Percentiles rank a stretch among this genome's conserved stretches.
These are phyloP conservation scores for Aureobasidium sp. DNA, from an alignment of 2,329 filamentous ascomycete genomes.

Conservation along the genomic window DNA sequence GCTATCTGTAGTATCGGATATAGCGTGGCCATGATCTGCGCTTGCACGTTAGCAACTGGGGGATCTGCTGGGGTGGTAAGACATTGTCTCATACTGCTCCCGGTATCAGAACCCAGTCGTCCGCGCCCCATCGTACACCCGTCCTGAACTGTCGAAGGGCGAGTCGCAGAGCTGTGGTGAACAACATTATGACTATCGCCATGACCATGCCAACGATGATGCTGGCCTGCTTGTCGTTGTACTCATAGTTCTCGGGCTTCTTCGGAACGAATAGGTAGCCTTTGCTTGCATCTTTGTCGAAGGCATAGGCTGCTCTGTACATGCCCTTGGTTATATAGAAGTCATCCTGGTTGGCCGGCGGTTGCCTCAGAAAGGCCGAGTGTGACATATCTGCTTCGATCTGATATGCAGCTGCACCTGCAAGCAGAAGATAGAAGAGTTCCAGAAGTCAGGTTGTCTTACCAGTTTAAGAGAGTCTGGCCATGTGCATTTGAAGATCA, in stretches of 20 bases:
- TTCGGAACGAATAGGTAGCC: constrained; percentile 1
- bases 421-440: neutral
- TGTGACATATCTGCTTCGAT: neutral
- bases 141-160: neutral
- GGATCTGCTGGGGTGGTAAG: neutral
- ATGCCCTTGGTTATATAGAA: constrained; percentile 4
- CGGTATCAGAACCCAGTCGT: constrained; percentile 2
- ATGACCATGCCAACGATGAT: neutral
- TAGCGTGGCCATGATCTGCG: constrained; percentile 1
- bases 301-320: constrained; percentile 2
- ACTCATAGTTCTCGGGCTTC: neutral
- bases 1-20: neutral
- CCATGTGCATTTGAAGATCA: neutral
- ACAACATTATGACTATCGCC: constrained; percentile 1
- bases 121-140: neutral
- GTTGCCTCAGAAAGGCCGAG: neutral
- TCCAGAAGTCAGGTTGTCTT: neutral
- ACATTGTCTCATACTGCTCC: neutral
- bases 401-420: neutral
- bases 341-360: neutral
- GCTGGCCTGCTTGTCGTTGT: constrained; percentile 8
- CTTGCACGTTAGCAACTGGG: neutral
- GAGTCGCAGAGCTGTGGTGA: neutral
- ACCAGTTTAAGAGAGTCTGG: neutral
- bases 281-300: constrained; percentile 1